Evolutionary conservation across 176 grass and related monocot species (phyloP), one percentile per base, ranked within the genome.

Genomic region (Cenchrus americanus): DNA sequence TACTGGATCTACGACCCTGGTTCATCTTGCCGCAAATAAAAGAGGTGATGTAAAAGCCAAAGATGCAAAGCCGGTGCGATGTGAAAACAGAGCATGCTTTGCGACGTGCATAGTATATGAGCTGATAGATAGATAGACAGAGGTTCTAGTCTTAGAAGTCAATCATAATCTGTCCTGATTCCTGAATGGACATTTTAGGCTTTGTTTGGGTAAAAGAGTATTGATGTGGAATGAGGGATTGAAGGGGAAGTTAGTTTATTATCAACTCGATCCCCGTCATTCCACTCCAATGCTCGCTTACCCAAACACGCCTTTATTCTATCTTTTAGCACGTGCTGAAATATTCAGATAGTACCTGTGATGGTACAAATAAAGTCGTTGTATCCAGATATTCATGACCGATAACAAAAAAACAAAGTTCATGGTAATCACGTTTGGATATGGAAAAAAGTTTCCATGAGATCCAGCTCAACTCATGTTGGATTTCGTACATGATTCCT

Each of bases 41-140:
- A 27, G 10, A 34, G 5, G 30, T 30, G 62, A 27, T 63, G 26
- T 78, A 54, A 23, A 70, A 24, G 60, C 19, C 65, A 71, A 12
- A 70, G 26, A 24, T 71, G 83, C 50, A 12, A 12, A 24, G 10
- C 58, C 58, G 22, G 51, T 30, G 65, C 61, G 13, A 37, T 2
- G 68, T 1, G 17, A 82, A 34, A 42, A 12, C 15, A 60, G 42
- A 62, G 3, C 78, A 26, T 14, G 14, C 5, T 79, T 52, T 64
- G 60, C 43, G 44, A 23, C 10, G 47, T 52, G 62, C 44, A 8
- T 37, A 66, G 77, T 8, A 14, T 2, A 12, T 0, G 10, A 52
- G 43, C 46, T 48, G 44, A 32, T 78, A 24, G 42, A 32, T 78
- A 24, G 23, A 79, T 44, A 78, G 23, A 79, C 26, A 78, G 2